Evolutionary conservation across 306 rosid genomes (phyloP).

Genomic region (Malus orientalis): DNA sequence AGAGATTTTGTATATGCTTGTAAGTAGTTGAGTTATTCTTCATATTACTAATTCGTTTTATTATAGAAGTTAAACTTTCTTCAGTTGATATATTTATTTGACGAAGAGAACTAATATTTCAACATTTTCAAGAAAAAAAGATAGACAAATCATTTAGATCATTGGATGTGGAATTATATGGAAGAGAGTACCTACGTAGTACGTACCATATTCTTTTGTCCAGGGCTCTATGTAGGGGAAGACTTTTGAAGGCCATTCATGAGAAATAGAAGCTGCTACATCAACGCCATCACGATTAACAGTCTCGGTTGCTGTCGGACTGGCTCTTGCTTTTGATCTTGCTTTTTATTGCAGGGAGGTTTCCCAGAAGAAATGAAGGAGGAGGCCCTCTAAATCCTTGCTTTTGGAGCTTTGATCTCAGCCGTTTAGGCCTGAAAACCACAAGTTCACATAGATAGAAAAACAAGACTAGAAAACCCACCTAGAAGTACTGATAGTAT

Average conservation of each 20-base stretch:
- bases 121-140: too few relatives aligned
- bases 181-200: too few relatives aligned
- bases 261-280: constrained; percentile 21
- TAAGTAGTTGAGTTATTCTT: too few relatives aligned
- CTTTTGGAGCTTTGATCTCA: constrained; percentile 40
- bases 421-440: constrained; percentile 31
- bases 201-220: constrained; percentile 46
- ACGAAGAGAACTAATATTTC: too few relatives aligned
- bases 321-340: constrained; percentile 7
- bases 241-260: constrained; percentile 36
- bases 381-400: constrained; percentile 64
- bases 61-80: too few relatives aligned
- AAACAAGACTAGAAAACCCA: constrained; percentile 7
- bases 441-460: constrained; percentile 13
- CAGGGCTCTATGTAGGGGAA: constrained; percentile 46
- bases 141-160: too few relatives aligned
- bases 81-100: too few relatives aligned
- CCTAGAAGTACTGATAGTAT: constrained; percentile 10
- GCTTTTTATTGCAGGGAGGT: constrained; percentile 28
- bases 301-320: not conserved
- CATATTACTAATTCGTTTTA: too few relatives aligned
- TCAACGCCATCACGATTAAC: not conserved
- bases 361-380: constrained; percentile 49
- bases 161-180: too few relatives aligned
- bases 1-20: too few relatives aligned